A percentile compares a stretch with the other conserved stretches of the same genome.
Conservation (phyloP, 73 alveolate genomes). For the Stentor roeselii region DNA sequence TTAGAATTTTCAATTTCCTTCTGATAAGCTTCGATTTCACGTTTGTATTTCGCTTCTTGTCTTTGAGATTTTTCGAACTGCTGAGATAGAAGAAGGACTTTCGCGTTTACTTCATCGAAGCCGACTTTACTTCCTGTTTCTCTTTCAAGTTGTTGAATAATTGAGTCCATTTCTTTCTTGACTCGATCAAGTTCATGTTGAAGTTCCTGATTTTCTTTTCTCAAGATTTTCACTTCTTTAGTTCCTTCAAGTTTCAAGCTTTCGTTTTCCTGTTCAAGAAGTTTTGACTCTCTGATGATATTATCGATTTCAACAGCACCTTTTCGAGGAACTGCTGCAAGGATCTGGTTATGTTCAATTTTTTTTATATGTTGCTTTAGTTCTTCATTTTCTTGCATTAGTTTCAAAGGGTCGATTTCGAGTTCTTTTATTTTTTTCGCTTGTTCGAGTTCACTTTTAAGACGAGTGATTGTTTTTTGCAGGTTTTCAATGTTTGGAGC, state of each 20-base stretch:
- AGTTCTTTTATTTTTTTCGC: neutral
- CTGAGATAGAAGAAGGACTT: neutral
- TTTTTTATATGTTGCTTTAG: slow-evolving; percentile 5
- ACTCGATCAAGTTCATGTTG: neutral
- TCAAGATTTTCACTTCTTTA: neutral
- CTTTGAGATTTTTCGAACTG: slow-evolving; percentile 7
- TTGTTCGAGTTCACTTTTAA: slow-evolving; percentile 44
- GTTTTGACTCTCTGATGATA: neutral
- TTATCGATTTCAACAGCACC: slow-evolving; percentile 31
- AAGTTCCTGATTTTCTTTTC: slow-evolving; percentile 17
- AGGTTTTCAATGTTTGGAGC: slow-evolving; percentile 55
- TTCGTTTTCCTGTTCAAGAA: slow-evolving; percentile 18
- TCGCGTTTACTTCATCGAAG: neutral
- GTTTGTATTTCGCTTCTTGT: neutral
- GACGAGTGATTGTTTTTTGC: slow-evolving; percentile 49
- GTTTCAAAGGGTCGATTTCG: neutral
- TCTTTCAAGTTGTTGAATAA: slow-evolving; percentile 16
- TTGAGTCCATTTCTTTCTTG: slow-evolving; percentile 7
- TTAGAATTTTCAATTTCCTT: slow-evolving; percentile 16
- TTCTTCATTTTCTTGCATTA: slow-evolving; percentile 6
- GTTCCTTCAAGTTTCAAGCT: slow-evolving; percentile 2
- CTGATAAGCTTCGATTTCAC: neutral
- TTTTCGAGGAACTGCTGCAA: slow-evolving; percentile 29
- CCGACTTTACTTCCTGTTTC: slow-evolving; percentile 9
- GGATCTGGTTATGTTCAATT: slow-evolving; percentile 1